Evolutionary conservation across 1,284 basidiomycete genomes (phyloP), one percentile per base, ranked within the genome.

Genomic region (Malassezia sp.): DNA sequence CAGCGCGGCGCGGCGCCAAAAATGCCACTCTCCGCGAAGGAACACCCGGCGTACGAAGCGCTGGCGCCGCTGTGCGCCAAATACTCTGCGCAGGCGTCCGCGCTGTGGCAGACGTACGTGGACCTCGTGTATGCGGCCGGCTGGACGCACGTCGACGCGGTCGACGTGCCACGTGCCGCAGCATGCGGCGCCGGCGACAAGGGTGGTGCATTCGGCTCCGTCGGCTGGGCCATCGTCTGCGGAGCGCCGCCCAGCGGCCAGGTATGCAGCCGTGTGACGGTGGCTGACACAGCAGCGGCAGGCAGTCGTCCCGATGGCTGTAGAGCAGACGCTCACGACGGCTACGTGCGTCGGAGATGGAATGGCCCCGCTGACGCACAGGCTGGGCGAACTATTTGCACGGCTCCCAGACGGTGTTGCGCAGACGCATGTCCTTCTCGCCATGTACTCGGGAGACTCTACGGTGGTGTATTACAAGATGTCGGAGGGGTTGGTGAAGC

Each of bases 381-480:
- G 55, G 30, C 28, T 61, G 20, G 30, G 28, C 15, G 44, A 38
- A 8, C 49, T 61, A 21, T 60, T 61, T 36, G 38, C 38, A 3
- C 45, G 50, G 4, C 34, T 59, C 5, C 31, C 53, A 1, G 12
- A 41, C 1, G 49, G 53, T 31, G 52, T 49, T 9, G 49, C 9
- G 5, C 47, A 38, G 41, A 52, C 35, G 12, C 60, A 61, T 35
- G 27, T 66, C 2, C 40, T 66, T 2, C 54, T 68, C 7, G 60
- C 65, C 12, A 57, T 68, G 46, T 61, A 63, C 22, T 61, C 64
- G 5, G 48, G 48, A 5, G 65, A 68, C 33, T 53, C 60, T 2
- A 65, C 65, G 15, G 52, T 68, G 3, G 65, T 68, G 7, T 68
- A 68, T 48, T 68, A 68, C 28, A 47, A 52, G 17, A 42, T 68